Conservation (phyloP, 1,284 basidiomycete genomes). For the Cryptococcus amylolentus region DNA sequence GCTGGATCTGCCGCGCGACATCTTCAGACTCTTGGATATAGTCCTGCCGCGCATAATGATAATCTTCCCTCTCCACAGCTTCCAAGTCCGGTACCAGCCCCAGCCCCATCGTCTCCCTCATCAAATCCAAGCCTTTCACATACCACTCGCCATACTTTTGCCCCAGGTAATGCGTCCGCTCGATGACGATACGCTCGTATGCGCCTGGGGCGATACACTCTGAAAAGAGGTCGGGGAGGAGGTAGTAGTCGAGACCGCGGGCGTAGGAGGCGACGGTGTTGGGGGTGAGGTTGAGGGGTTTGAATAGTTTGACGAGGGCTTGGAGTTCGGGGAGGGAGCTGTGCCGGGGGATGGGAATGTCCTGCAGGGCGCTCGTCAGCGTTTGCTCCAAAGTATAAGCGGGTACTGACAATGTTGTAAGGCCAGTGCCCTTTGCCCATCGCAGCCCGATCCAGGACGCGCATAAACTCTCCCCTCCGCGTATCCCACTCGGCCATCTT, state of each 20-base stretch:
- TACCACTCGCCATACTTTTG: conserved; percentile 4
- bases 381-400: background rate
- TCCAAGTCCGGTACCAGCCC: conserved; percentile 1
- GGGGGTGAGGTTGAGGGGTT: conserved; percentile 67
- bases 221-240: conserved; percentile 64
- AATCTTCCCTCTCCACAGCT: conserved; percentile 1
- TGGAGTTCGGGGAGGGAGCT: conserved; percentile 80
- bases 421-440: conserved; percentile 36
- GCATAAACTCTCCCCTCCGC: conserved; percentile 18
- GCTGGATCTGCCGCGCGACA: background rate
- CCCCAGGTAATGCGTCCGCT: conserved; percentile 21
- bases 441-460: conserved; percentile 24
- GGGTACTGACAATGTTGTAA: conserved; percentile 34
- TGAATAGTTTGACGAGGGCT: conserved; percentile 71
- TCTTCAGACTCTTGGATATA: conserved; percentile 1
- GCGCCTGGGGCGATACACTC: conserved; percentile 53
- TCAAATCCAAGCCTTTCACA: conserved; percentile 3
- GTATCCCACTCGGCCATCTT: conserved; percentile 52
- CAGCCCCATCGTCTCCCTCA: background rate
- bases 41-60: conserved; percentile 4
- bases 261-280: conserved; percentile 68
- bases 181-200: conserved; percentile 24
- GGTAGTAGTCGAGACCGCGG: conserved; percentile 64
- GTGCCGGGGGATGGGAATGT: conserved; percentile 77
- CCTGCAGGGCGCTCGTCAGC: conserved; percentile 51